Conservation (phyloP, 768 basidiomycete genomes). For the Pisolithus microcarpus region DNA sequence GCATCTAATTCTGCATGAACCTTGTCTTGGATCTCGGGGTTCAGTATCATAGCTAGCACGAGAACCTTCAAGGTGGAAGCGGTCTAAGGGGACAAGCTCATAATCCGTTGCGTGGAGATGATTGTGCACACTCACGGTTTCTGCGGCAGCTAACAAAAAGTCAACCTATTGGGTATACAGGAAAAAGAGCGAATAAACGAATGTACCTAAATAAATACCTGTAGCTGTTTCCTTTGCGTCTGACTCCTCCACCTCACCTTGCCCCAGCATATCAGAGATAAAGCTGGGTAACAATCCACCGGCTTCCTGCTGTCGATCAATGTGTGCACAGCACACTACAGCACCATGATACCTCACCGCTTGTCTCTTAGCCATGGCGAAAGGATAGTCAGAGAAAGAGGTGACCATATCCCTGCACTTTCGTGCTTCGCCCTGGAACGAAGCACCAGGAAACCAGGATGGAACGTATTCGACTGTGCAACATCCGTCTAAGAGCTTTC, state of each 20-base stretch:
- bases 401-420: background rate
- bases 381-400: background rate
- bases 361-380: conserved; percentile 4
- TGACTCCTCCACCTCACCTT: too few relatives aligned
- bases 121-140: conserved; percentile 14
- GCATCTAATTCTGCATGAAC: conserved; percentile 21
- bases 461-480: conserved; percentile 19
- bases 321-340: too few relatives aligned
- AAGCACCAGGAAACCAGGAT: conserved; percentile 15
- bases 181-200: too few relatives aligned
- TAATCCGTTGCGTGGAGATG: background rate
- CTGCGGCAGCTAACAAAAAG: conserved; percentile 23
- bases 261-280: too few relatives aligned
- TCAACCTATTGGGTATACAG: too few relatives aligned
- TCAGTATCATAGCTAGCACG: conserved; percentile 23
- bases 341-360: too few relatives aligned
- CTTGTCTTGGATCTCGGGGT: conserved; percentile 16
- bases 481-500: background rate
- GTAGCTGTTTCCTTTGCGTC: too few relatives aligned
- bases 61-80: conserved; percentile 15
- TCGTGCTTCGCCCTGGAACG: background rate
- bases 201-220: too few relatives aligned
- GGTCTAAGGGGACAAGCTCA: conserved; percentile 9
- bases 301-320: too few relatives aligned
- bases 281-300: too few relatives aligned